Evolutionary conservation across 179 eudicot species (phyloP), one percentile per base, ranked within the genome.

Genomic region (Camellia oleifera): DNA sequence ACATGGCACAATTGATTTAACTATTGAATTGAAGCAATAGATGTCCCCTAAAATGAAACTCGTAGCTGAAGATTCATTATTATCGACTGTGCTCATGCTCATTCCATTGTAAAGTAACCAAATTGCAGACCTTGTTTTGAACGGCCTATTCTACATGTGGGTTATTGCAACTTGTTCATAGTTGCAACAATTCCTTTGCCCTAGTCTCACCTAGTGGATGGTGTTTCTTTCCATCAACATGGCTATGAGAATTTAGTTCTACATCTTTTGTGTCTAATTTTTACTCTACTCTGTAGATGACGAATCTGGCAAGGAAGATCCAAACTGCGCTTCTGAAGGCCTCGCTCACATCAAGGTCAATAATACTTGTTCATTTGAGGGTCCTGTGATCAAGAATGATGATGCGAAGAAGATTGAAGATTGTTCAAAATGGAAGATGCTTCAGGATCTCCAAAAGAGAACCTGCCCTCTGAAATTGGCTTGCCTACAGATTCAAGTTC

Each of bases 241-340:
- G 26, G 40, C n/a, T 32, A 20, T 57, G 14, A 2, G 0, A 26
- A 40, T 23, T n/a, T 73, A 3, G 6, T 73, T n/a, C 40, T 62
- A 5, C 69, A 46, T 26, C 6, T 58, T 46, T 52, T 44, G 45
- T 23, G 56, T 67, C 50, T 69, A 54, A 20, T 52, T 54, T 18
- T 50, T 26, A 44, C 23, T 77, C 42, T 63, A 66, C 45, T 76
- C 7, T 76, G 78, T 54, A 88, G 89, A 65, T 77, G 85, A 85
- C 75, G 91, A 86, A 78, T 70, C 75, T 57, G 79, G 77, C 62
- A 74, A 79, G 66, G 72, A n/a, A 57, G 88, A 82, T 77, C 79
- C 77, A 13, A 60, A 23, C 15, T 1, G 8, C 52, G 9, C 56
- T 60, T 10, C 67, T 58, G 67, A 86, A 65, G 75, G 42, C 44